Percentiles rank a stretch among this genome's conserved stretches.
phyloP scores from a whole-genome alignment of 2,329 filamentous ascomycete genomes.

The Colletotrichum orchidophilum region DNA sequence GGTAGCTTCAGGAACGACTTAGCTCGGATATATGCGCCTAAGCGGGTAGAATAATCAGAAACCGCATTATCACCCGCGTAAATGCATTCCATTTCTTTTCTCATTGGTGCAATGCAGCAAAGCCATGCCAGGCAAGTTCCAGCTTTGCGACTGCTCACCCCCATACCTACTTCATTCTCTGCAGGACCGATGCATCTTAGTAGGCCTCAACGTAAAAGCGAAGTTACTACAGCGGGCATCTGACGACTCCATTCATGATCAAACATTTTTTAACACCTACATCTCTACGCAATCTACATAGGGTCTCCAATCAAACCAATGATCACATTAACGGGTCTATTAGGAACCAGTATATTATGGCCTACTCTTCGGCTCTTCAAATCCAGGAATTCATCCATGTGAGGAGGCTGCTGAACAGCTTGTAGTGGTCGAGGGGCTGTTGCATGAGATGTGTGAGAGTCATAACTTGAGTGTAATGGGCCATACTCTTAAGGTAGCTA shows the following conservation, averaged over 20 bases:
- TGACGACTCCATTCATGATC: too few relatives aligned
- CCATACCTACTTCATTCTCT: background rate
- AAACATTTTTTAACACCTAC: too few relatives aligned
- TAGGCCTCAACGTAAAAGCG: background rate
- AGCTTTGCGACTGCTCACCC: background rate
- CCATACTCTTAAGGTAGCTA: background rate
- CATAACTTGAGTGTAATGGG: background rate
- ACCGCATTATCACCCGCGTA: background rate
- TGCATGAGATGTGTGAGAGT: background rate
- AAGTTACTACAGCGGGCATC: too few relatives aligned
- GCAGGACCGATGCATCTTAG: background rate
- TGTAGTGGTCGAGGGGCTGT: background rate
- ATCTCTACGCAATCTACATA: background rate
- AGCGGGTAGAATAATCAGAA: background rate
- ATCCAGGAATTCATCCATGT: background rate
- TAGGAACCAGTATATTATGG: too few relatives aligned
- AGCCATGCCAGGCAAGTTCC: background rate
- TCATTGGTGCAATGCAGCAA: background rate
- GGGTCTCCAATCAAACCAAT: too few relatives aligned
- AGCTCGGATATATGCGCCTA: conserved; percentile 14
- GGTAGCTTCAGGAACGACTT: conserved; percentile 15
- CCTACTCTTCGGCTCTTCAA: background rate
- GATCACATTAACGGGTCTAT: too few relatives aligned
- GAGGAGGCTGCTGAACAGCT: background rate
- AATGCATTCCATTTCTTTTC: background rate